Evolutionary conservation across 139 green algal genomes (phyloP).

Genomic region (Tetradesmus obliquus): DNA sequence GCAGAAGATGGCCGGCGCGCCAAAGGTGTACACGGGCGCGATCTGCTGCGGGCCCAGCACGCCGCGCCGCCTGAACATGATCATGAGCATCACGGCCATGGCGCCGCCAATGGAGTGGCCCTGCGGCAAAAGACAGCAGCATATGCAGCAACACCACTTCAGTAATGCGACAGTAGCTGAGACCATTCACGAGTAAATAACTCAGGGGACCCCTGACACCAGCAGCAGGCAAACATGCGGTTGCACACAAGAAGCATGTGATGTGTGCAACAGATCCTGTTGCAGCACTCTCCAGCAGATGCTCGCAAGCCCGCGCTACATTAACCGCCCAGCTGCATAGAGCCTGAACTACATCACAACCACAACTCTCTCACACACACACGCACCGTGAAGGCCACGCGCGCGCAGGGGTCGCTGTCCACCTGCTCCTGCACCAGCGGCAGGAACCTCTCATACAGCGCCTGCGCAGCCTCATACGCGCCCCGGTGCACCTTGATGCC

Average conservation of each 20-base stretch:
- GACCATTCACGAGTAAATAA: no score
- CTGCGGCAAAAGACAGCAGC: constrained; percentile 44
- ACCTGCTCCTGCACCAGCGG: constrained; percentile 91
- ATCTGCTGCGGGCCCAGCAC: constrained; percentile 73
- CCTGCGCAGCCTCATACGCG: constrained; percentile 89
- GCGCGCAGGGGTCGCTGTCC: constrained; percentile 70
- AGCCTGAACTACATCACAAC: no score
- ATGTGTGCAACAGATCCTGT: no score
- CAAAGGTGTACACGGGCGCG: constrained; percentile 92
- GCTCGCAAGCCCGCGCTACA: no score
- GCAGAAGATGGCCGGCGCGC: constrained; percentile 89
- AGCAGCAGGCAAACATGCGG: no score
- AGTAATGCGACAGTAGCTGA: not conserved
- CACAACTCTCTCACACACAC: no score
- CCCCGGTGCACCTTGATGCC: constrained; percentile 87
- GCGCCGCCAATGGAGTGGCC: constrained; percentile 96
- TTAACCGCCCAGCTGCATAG: no score
- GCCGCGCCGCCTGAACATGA: constrained; percentile 89
- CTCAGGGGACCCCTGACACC: no score
- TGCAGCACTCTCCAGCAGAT: no score
- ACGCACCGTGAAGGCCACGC: constrained; percentile 82
- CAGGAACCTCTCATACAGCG: constrained; percentile 92
- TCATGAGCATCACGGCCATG: constrained; percentile 85
- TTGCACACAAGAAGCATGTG: no score
- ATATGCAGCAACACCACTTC: not conserved